Percentiles rank a stretch among this genome's conserved stretches.
These are phyloP conservation scores for Saksenaea oblongispora DNA, from an alignment of 371 early-diverging fungal species.

Conservation along the genomic window DNA sequence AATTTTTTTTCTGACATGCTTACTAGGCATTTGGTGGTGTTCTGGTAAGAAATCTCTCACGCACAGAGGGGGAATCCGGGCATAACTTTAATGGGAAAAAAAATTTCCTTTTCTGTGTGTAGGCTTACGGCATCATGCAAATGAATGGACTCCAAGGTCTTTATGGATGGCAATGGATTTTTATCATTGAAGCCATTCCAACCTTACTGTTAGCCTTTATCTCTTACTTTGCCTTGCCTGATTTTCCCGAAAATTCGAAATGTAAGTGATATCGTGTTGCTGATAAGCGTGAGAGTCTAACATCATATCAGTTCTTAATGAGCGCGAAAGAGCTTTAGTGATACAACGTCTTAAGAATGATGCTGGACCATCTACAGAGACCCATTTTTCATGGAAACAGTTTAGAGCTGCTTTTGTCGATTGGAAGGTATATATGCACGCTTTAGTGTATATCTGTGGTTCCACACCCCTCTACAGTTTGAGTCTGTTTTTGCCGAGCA, in stretches of 20 bases:
- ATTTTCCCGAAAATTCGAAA: conserved; percentile 70
- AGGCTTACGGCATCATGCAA: conserved; percentile 59
- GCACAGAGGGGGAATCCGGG: not conserved
- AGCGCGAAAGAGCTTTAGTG: conserved; percentile 57
- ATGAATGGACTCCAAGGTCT: conserved; percentile 55
- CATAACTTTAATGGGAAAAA: not conserved
- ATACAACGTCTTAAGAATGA: conserved; percentile 56
- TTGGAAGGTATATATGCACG: conserved; percentile 58
- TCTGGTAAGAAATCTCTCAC: conserved; percentile 24
- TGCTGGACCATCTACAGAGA: conserved; percentile 62
- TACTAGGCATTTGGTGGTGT: conserved; percentile 58
- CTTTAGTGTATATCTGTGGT: conserved; percentile 61
- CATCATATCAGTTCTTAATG: conserved; percentile 44
- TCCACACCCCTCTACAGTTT: conserved; percentile 67
- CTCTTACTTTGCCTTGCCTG: conserved; percentile 65
- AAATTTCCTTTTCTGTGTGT: not conserved
- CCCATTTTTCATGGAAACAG: conserved; percentile 60
- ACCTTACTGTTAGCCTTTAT: conserved; percentile 62
- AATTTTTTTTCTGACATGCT: not conserved
- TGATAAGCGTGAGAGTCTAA: not conserved
- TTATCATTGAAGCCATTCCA: conserved; percentile 75
- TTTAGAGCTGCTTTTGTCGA: conserved; percentile 56
- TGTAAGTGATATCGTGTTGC: conserved; percentile 24
- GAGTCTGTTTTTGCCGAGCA: conserved; percentile 71
- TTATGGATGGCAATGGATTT: conserved; percentile 72